phyloP scores from a whole-genome alignment of 73 alveolate genomes.

The Paramecium primaurelia region DNA sequence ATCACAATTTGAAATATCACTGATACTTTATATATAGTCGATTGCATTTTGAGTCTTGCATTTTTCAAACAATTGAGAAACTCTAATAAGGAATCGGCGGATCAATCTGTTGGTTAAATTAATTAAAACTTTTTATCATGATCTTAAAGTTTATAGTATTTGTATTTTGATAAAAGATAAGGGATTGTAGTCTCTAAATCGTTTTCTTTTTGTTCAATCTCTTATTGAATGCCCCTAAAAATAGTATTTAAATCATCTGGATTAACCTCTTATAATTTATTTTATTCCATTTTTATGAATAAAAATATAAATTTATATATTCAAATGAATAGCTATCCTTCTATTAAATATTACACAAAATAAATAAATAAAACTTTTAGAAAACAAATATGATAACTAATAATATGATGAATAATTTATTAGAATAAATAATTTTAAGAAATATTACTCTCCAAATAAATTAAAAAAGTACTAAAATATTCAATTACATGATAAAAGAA shows the following conservation, averaged over 20 bases:
- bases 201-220: not conserved
- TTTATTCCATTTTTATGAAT: not conserved
- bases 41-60: not conserved
- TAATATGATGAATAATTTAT: no score
- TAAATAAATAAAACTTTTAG: no score
- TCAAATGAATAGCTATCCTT: not conserved
- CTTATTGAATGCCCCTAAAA: not conserved
- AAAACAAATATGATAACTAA: no score
- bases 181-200: not conserved
- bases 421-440: no score
- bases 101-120: not conserved
- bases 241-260: slow-evolving; percentile 16
- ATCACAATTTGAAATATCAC: not conserved
- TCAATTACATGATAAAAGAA: no score
- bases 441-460: no score
- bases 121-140: not conserved
- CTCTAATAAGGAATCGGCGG: not conserved
- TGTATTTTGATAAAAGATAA: not conserved
- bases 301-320: not conserved
- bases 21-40: not conserved
- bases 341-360: no score
- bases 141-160: not conserved
- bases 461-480: no score
- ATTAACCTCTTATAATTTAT: not conserved
- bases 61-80: slow-evolving; percentile 9